Evolutionary conservation across 768 basidiomycete genomes (phyloP).

Genomic region (Rhodocollybia butyracea): DNA sequence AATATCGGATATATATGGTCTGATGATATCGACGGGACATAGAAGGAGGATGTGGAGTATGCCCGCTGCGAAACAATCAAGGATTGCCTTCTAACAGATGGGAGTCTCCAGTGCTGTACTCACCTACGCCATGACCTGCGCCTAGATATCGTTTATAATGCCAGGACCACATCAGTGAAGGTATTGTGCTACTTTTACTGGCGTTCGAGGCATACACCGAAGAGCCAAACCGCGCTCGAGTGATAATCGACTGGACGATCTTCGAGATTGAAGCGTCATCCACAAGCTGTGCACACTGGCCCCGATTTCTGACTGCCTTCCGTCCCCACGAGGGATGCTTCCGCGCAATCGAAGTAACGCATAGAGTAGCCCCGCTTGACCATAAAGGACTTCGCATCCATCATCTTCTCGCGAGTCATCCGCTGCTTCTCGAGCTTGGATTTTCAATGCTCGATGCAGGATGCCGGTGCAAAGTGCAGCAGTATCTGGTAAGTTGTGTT

Average conservation of each 20-base stretch:
- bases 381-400: slow-evolving; percentile 57
- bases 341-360: slow-evolving; percentile 45
- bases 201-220: slow-evolving; percentile 10
- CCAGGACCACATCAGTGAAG: slow-evolving; percentile 60
- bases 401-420: slow-evolving; percentile 36
- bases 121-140: slow-evolving; percentile 58
- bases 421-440: not conserved
- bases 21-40: slow-evolving; percentile 34
- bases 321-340: slow-evolving; percentile 5
- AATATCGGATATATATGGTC: slow-evolving; percentile 37
- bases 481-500: not conserved
- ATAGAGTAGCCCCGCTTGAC: slow-evolving; percentile 56
- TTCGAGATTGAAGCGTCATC: slow-evolving; percentile 30
- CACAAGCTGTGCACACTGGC: slow-evolving; percentile 19
- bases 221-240: slow-evolving; percentile 32
- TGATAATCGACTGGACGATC: slow-evolving; percentile 44
- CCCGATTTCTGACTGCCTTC: not conserved
- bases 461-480: not conserved
- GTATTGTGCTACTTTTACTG: slow-evolving; percentile 15
- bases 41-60: slow-evolving; percentile 49
- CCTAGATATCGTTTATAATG: slow-evolving; percentile 54
- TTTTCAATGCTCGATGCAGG: not conserved
- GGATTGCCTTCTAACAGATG: not conserved
- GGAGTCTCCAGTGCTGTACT: slow-evolving; percentile 15
- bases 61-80: slow-evolving; percentile 33